phyloP scores from a whole-genome alignment of 106 monocot genomes.

The Xerophyta viscosa region DNA sequence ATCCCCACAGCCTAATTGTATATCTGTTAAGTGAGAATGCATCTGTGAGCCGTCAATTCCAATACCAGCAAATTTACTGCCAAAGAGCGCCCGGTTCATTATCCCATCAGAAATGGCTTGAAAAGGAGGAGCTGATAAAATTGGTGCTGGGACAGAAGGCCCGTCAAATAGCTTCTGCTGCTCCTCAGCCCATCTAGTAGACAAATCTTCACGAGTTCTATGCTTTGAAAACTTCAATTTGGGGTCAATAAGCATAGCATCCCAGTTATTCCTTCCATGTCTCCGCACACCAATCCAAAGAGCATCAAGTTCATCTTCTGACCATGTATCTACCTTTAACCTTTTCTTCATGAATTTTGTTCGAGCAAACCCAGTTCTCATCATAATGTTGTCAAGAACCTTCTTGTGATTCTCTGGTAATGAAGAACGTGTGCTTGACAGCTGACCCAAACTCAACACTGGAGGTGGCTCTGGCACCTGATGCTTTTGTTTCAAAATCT shows the following conservation, averaged over 20 bases:
- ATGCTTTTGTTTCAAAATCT: slow-evolving; percentile 52
- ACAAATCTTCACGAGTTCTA: slow-evolving; percentile 53
- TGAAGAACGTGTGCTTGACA: slow-evolving; percentile 21
- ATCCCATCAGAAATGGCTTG: slow-evolving; percentile 56
- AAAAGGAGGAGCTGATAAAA: slow-evolving; percentile 26
- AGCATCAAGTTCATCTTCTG: slow-evolving; percentile 95
- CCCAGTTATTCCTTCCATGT: slow-evolving; percentile 94
- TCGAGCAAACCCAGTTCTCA: slow-evolving; percentile 45
- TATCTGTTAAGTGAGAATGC: slow-evolving; percentile 78
- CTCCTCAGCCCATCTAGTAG: slow-evolving; percentile 67
- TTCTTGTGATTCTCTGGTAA: slow-evolving; percentile 80
- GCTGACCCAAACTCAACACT: slow-evolving; percentile 36
- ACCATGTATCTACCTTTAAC: slow-evolving; percentile 58
- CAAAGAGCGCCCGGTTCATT: slow-evolving; percentile 60
- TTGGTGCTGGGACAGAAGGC: slow-evolving; percentile 22
- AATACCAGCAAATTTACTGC: slow-evolving; percentile 65
- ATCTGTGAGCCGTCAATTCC: slow-evolving; percentile 39
- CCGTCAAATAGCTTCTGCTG: slow-evolving; percentile 75
- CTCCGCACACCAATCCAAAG: slow-evolving; percentile 98
- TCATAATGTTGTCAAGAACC: slow-evolving; percentile 77
- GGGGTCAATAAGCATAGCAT: slow-evolving; percentile 71
- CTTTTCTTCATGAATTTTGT: slow-evolving; percentile 54
- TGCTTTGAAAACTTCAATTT: slow-evolving; percentile 65
- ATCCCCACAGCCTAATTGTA: slow-evolving; percentile 50
- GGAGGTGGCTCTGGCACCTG: slow-evolving; percentile 39